Evolutionary conservation across 1,284 basidiomycete genomes (phyloP).

Genomic region (Xerocomus amazonicus): DNA sequence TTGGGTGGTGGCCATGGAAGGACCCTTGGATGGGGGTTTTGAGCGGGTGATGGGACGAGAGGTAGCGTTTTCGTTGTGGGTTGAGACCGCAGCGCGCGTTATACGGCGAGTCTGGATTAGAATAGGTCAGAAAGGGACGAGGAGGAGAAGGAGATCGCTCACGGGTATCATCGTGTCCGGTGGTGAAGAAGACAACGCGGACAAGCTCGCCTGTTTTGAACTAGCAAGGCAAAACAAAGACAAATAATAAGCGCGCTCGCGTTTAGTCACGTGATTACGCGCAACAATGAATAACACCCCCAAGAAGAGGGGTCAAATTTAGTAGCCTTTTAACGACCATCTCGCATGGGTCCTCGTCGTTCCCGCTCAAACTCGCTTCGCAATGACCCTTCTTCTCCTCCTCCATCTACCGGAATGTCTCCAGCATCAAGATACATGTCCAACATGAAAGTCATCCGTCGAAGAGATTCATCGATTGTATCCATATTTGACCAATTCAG

Average conservation of each 20-base stretch:
- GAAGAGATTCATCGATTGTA: constrained; percentile 76
- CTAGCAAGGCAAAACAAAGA: constrained; percentile 29
- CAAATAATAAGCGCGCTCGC: constrained; percentile 35
- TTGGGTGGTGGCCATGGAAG: constrained; percentile 37
- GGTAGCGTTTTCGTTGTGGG: constrained; percentile 63
- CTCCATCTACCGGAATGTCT: constrained; percentile 44
- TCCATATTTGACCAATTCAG: constrained; percentile 83
- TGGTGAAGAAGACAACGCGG: constrained; percentile 16
- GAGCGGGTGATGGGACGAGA: constrained; percentile 54
- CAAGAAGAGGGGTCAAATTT: constrained; percentile 7
- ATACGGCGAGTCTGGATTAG: constrained; percentile 50
- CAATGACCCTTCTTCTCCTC: constrained; percentile 9
- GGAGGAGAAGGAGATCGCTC: neutral
- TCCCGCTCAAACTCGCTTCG: constrained; percentile 26
- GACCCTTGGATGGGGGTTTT: constrained; percentile 48
- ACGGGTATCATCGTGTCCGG: constrained; percentile 33
- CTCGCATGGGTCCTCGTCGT: constrained; percentile 27
- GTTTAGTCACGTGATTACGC: constrained; percentile 27
- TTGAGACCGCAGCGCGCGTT: constrained; percentile 51
- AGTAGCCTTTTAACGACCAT: neutral
- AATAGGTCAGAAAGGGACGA: neutral
- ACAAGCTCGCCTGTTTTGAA: constrained; percentile 33
- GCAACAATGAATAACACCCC: constrained; percentile 11
- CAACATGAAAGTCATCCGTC: constrained; percentile 81
- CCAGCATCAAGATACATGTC: constrained; percentile 59